Evolutionary conservation across 306 rosid species (phyloP).

Genomic region (Mimosa pudica): DNA sequence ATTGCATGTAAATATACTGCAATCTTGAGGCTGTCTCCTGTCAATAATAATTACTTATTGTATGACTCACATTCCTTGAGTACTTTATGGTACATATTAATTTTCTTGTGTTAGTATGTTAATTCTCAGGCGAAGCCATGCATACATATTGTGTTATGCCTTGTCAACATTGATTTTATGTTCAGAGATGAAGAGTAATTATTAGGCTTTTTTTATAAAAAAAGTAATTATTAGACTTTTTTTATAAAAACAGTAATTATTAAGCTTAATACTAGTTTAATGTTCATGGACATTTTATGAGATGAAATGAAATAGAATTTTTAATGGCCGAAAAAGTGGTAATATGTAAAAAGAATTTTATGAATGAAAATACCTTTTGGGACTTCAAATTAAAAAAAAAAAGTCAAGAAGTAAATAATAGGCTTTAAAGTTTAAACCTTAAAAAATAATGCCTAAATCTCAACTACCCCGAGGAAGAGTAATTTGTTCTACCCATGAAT

Average conservation of each 20-base stretch:
- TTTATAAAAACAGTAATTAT: no score
- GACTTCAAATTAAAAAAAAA: background rate
- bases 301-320: background rate
- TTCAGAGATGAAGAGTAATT: background rate
- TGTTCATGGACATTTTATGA: background rate
- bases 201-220: background rate
- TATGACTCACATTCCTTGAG: background rate
- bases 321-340: background rate
- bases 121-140: background rate
- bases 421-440: no score
- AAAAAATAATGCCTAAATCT: no score
- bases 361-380: background rate
- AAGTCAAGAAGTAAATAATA: background rate
- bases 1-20: constrained; percentile 68
- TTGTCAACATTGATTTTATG: background rate
- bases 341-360: background rate
- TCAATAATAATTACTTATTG: constrained; percentile 12
- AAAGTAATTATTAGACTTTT: no score
- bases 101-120: background rate
- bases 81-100: constrained; percentile 6
- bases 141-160: background rate
- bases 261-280: background rate
- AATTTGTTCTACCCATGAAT: no score
- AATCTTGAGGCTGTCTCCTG: constrained; percentile 26
- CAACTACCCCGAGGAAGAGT: no score